Conservation (phyloP, 1,284 basidiomycete genomes). For the Ganoderma boninense region DNA sequence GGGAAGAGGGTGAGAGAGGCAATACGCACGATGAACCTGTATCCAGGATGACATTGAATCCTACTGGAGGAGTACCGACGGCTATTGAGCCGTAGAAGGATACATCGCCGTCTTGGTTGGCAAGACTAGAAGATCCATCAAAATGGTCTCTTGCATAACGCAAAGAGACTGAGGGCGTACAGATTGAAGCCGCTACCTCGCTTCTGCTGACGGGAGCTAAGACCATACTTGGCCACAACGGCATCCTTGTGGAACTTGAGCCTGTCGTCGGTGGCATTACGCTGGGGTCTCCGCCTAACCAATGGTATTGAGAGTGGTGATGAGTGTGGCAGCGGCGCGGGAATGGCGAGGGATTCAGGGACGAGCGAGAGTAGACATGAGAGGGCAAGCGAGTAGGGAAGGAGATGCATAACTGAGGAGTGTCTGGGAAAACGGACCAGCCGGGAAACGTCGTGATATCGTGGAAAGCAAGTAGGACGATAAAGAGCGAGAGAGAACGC, state of each 20-base stretch:
- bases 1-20: not conserved
- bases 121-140: conserved; percentile 31
- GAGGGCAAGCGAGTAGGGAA: conserved; percentile 35
- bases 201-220: conserved; percentile 27
- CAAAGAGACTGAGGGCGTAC: conserved; percentile 28
- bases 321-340: conserved; percentile 20
- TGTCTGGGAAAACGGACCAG: conserved; percentile 2
- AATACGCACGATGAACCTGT: conserved; percentile 62
- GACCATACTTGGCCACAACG: conserved; percentile 40
- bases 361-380: conserved; percentile 33
- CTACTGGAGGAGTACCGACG: conserved; percentile 48
- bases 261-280: conserved; percentile 29
- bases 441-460: conserved; percentile 4
- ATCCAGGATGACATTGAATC: conserved; percentile 55
- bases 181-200: conserved; percentile 41
- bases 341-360: conserved; percentile 33
- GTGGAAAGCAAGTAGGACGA: conserved; percentile 19
- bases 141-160: not conserved
- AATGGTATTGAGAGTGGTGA: conserved; percentile 34
- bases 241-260: conserved; percentile 34
- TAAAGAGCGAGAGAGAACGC: conserved; percentile 22
- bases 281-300: conserved; percentile 24
- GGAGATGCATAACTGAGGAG: conserved; percentile 29
- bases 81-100: conserved; percentile 51
- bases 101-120: conserved; percentile 40